phyloP scores from a whole-genome alignment of 2,329 filamentous ascomycete species.

The Pestalotiopsis sp. region DNA sequence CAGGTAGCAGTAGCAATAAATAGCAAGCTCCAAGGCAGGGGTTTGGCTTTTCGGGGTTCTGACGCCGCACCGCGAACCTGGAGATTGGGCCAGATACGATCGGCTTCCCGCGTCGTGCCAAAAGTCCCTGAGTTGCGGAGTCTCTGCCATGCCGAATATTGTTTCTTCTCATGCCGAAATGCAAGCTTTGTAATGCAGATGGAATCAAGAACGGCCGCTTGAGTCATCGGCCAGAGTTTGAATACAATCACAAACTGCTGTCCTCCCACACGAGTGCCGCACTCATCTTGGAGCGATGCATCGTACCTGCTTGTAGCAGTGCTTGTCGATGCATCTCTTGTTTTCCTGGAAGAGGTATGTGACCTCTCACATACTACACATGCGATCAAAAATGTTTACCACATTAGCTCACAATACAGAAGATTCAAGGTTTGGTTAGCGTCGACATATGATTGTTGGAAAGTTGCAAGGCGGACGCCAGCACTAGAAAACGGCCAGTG shows the following conservation, averaged over 20 bases:
- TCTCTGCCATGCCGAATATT: neutral
- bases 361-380: neutral
- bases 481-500: neutral
- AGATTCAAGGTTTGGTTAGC: neutral
- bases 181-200: neutral
- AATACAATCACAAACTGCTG: neutral
- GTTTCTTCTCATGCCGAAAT: neutral
- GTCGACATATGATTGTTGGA: neutral
- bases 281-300: neutral
- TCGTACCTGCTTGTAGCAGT: neutral
- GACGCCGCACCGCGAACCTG: neutral
- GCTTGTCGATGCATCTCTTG: neutral
- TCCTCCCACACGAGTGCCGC: neutral
- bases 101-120: neutral
- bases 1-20: neutral
- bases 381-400: neutral
- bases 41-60: neutral
- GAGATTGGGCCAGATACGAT: conserved; percentile 5
- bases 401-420: neutral
- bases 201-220: neutral
- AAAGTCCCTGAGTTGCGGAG: neutral
- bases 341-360: neutral
- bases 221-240: neutral
- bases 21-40: neutral
- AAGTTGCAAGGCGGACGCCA: neutral